Evolutionary conservation across 176 grass and related monocot species (phyloP).

Genomic region (Melocanna baccifera): DNA sequence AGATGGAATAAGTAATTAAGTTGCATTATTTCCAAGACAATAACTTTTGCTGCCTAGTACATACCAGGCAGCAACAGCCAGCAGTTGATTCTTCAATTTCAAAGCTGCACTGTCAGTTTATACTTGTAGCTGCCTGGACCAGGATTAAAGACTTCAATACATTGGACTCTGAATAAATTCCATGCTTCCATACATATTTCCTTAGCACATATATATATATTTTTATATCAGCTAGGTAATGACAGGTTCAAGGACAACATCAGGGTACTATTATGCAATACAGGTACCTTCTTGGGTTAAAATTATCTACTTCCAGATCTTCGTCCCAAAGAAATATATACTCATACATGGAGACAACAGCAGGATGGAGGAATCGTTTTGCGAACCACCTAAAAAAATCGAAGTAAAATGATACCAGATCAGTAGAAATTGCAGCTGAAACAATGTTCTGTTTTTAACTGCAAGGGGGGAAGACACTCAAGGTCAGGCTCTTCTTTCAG

Average conservation of each 20-base stretch:
- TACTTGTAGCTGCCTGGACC: slow-evolving; percentile 17
- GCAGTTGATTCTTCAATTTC: slow-evolving; percentile 25
- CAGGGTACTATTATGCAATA: slow-evolving; percentile 1
- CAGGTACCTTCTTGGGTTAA: slow-evolving; percentile 67
- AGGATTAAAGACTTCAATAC: slow-evolving; percentile 15
- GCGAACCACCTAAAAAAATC: slow-evolving; percentile 84
- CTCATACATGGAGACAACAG: slow-evolving; percentile 69
- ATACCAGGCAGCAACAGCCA: slow-evolving; percentile 9
- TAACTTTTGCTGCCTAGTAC: background rate
- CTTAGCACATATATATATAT: background rate
- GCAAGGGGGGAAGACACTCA: background rate
- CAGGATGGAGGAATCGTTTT: slow-evolving; percentile 90
- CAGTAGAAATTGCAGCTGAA: background rate
- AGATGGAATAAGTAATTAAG: slow-evolving; percentile 3
- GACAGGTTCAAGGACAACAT: background rate
- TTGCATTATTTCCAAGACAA: background rate
- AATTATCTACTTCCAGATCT: slow-evolving; percentile 78
- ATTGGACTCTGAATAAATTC: background rate
- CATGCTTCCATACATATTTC: background rate
- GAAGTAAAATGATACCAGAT: slow-evolving; percentile 20
- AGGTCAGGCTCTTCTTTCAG: slow-evolving; percentile 15
- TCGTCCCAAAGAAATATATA: slow-evolving; percentile 97
- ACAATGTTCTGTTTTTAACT: background rate
- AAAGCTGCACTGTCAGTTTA: slow-evolving; percentile 21
- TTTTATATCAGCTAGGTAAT: background rate